Evolutionary conservation across 805 yeast species (phyloP).

Genomic region (Starmera pachycereana): DNA sequence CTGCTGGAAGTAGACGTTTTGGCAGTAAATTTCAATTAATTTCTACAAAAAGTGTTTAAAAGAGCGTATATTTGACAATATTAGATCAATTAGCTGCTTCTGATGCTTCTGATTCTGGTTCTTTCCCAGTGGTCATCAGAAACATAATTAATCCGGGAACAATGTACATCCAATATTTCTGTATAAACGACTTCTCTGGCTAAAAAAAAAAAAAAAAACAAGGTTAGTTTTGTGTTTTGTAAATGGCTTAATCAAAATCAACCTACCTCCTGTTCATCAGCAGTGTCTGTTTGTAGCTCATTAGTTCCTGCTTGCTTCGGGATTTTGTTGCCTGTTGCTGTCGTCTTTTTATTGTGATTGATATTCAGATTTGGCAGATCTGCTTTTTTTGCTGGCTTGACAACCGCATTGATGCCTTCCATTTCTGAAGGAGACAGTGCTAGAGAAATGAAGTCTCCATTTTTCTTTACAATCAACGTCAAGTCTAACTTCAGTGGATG

Average conservation of each 20-base stretch:
- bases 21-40: too few species aligned
- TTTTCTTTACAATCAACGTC: constrained; percentile 7
- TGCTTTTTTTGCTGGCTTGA: constrained; percentile 6
- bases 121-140: constrained; percentile 7
- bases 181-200: constrained; percentile 36
- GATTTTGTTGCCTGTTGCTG: constrained; percentile 2
- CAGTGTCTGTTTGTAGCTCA: background rate
- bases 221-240: background rate
- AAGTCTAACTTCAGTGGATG: constrained; percentile 11
- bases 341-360: background rate
- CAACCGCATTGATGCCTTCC: constrained; percentile 6
- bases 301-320: background rate
- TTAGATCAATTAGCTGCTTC: background rate
- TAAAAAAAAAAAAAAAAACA: background rate
- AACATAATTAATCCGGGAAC: constrained; percentile 38
- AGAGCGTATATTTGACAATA: too few species aligned
- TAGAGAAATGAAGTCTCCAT: constrained; percentile 11
- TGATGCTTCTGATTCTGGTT: background rate
- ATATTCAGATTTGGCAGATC: constrained; percentile 6
- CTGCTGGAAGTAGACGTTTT: too few species aligned
- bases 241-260: too few species aligned
- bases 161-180: constrained; percentile 53
- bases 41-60: too few species aligned
- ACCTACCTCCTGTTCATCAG: constrained; percentile 1
- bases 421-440: constrained; percentile 4